These are phyloP conservation scores for Lecanicillium sp. DNA, from an alignment of 2,329 filamentous ascomycete genomes.

Conservation along the genomic window DNA sequence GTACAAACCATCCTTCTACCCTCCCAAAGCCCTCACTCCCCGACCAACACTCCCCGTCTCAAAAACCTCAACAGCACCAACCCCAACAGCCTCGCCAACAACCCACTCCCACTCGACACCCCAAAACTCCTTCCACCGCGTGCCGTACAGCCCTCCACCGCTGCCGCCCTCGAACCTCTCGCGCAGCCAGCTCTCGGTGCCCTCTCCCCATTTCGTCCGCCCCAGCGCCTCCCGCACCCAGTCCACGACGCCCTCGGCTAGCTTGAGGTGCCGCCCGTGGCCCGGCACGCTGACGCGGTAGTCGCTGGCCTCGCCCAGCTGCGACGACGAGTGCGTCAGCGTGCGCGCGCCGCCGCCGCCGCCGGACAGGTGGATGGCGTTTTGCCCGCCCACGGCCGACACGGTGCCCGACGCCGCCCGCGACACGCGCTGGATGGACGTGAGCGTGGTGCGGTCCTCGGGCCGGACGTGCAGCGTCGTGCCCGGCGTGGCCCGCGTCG, in stretches of 20 bases:
- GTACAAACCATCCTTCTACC: slow-evolving; percentile 8
- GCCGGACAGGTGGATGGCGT: slow-evolving; percentile 56
- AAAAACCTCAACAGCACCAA: slow-evolving; percentile 65
- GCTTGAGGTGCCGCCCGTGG: slow-evolving; percentile 59
- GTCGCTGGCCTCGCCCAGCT: slow-evolving; percentile 18
- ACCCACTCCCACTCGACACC: slow-evolving; percentile 66
- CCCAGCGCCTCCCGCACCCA: slow-evolving; percentile 54
- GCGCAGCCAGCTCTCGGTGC: slow-evolving; percentile 50
- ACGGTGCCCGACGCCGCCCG: slow-evolving; percentile 60
- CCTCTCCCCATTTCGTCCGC: slow-evolving; percentile 54
- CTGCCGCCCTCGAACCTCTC: slow-evolving; percentile 68
- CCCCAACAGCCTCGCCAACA: slow-evolving; percentile 61
- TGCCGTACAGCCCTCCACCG: slow-evolving; percentile 26
- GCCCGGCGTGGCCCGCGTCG: slow-evolving; percentile 18
- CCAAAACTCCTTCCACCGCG: slow-evolving; percentile 59
- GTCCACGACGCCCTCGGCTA: slow-evolving; percentile 52
- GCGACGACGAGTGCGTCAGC: slow-evolving; percentile 17
- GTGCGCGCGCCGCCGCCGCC: slow-evolving; percentile 38
- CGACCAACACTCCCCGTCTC: slow-evolving; percentile 67
- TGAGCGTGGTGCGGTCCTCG: slow-evolving; percentile 46
- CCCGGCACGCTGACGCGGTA: slow-evolving; percentile 58
- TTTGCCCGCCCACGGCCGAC: slow-evolving; percentile 61
- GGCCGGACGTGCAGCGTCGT: slow-evolving; percentile 38
- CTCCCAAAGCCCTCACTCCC: slow-evolving; percentile 45
- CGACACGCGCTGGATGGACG: slow-evolving; percentile 55